These are phyloP conservation scores for Talaromyces liani DNA, from an alignment of 495 filamentous ascomycete species.

Conservation along the genomic window DNA sequence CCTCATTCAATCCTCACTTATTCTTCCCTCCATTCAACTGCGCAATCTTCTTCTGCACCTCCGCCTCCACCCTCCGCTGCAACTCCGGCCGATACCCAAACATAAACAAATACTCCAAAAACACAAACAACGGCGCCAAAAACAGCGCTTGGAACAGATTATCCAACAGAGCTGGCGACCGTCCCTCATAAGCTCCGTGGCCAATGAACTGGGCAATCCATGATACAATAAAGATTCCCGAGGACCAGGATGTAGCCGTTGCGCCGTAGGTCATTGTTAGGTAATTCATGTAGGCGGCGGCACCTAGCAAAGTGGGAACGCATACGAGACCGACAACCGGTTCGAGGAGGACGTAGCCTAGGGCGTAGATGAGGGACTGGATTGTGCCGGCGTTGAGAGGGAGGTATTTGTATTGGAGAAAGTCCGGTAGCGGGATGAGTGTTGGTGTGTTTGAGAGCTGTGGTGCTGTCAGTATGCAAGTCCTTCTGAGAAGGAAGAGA, in stretches of 20 bases:
- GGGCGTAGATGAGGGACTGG: constrained; percentile 60
- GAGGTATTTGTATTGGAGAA: constrained; percentile 65
- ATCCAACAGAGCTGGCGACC: constrained; percentile 83
- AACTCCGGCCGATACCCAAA: constrained; percentile 87
- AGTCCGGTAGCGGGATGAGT: constrained; percentile 62
- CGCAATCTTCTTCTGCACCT: constrained; percentile 55
- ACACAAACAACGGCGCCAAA: constrained; percentile 96
- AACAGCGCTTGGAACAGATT: constrained; percentile 87
- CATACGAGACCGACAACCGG: constrained; percentile 77
- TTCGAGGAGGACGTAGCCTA: constrained; percentile 85
- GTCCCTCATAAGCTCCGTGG: constrained; percentile 81
- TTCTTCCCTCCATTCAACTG: constrained; percentile 32
- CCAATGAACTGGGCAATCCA: constrained; percentile 91
- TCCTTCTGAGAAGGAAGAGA: constrained; percentile 6
- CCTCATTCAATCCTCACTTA: constrained; percentile 1
- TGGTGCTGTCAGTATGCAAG: constrained; percentile 8
- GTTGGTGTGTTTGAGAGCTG: constrained; percentile 72
- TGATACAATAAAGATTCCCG: constrained; percentile 57
- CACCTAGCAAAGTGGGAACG: constrained; percentile 63
- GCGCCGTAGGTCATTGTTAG: constrained; percentile 58
- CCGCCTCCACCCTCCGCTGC: constrained; percentile 68
- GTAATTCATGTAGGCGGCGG: constrained; percentile 67
- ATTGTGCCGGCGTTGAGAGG: constrained; percentile 77
- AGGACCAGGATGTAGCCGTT: constrained; percentile 62
- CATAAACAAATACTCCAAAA: constrained; percentile 88